Evolutionary conservation across 768 basidiomycete species (phyloP).

Genomic region (Tylopilus intermedius): DNA sequence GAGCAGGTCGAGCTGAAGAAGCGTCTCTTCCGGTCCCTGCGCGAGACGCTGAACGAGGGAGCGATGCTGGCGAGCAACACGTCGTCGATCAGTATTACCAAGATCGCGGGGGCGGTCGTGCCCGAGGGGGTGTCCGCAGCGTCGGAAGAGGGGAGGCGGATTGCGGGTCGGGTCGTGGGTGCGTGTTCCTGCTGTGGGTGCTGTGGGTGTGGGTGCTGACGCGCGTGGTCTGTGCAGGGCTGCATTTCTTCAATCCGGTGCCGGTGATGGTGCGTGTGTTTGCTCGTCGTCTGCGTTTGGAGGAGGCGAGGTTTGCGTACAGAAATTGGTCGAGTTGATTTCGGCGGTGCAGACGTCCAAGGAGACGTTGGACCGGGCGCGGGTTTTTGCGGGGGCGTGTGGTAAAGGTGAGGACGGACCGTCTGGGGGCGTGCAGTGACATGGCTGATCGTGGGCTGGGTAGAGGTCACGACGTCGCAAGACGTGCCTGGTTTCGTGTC

Average conservation of each 20-base stretch:
- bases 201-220: neutral
- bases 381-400: constrained; percentile 79
- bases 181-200: constrained; percentile 11
- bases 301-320: neutral
- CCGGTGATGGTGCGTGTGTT: constrained; percentile 76
- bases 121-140: constrained; percentile 52
- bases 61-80: constrained; percentile 91
- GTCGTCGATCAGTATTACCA: constrained; percentile 90
- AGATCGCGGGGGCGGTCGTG: constrained; percentile 80
- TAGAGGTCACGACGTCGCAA: constrained; percentile 85
- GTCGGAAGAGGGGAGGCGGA: constrained; percentile 57
- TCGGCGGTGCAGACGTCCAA: constrained; percentile 86
- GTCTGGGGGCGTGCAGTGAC: neutral
- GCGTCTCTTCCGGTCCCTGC: constrained; percentile 66
- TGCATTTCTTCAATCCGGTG: constrained; percentile 96
- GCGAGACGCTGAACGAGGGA: constrained; percentile 59
- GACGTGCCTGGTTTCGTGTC: constrained; percentile 96
- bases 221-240: constrained; percentile 38
- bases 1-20: constrained; percentile 79
- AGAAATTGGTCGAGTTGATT: constrained; percentile 96
- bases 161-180: constrained; percentile 80
- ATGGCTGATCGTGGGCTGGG: neutral
- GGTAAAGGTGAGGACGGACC: constrained; percentile 61
- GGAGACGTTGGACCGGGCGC: constrained; percentile 70
- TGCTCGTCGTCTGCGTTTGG: neutral